These are phyloP conservation scores for Viola pubescens DNA, from an alignment of 441 rosid genomes.

Conservation along the genomic window DNA sequence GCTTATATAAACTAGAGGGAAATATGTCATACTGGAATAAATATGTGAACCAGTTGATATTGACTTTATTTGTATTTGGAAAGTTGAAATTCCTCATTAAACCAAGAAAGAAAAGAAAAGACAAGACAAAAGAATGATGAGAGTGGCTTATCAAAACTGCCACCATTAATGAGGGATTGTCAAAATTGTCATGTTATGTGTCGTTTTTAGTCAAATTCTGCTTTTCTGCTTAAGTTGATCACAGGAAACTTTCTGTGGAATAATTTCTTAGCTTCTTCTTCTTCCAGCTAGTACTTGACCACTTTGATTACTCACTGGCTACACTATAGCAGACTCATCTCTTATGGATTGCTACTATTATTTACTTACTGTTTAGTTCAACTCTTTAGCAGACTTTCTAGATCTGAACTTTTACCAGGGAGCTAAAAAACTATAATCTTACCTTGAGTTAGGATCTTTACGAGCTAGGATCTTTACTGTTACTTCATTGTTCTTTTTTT, in stretches of 20 bases:
- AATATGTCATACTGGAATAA: background rate
- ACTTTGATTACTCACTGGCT: background rate
- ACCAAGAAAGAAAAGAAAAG: slow-evolving; percentile 3
- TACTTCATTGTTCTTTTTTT: too few relatives aligned
- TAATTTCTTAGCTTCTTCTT: background rate
- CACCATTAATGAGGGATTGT: slow-evolving; percentile 7
- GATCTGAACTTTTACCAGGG: background rate
- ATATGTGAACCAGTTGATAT: background rate
- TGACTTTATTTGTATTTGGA: slow-evolving; percentile 7
- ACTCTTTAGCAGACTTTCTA: background rate
- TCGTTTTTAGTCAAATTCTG: slow-evolving; percentile 3
- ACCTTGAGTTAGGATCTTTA: too few relatives aligned
- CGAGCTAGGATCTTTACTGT: too few relatives aligned
- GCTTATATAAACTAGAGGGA: too few relatives aligned
- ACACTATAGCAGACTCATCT: too few relatives aligned
- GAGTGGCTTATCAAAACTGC: slow-evolving; percentile 4
- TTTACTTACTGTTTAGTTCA: background rate
- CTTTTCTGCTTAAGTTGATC: background rate
- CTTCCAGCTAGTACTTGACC: background rate
- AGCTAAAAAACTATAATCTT: background rate
- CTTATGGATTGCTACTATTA: background rate
- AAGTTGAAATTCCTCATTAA: slow-evolving; percentile 3
- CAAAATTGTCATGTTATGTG: background rate
- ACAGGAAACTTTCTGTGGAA: background rate
- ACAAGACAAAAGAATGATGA: background rate